Conservation (phyloP, 1,284 basidiomycete species). For the Gomphus bonarii region DNA sequence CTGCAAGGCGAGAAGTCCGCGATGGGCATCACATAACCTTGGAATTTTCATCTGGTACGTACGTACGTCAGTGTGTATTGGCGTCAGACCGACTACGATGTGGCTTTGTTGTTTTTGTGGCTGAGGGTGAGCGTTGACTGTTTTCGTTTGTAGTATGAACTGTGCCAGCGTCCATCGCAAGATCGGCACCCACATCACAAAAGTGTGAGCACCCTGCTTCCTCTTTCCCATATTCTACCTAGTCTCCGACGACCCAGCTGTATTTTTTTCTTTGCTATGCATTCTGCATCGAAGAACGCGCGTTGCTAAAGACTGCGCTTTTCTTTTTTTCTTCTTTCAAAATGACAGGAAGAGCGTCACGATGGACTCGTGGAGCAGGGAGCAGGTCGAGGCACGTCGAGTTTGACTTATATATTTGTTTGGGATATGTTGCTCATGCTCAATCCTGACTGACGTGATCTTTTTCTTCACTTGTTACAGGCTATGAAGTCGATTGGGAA, state of each 20-base stretch:
- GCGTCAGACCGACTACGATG: not conserved
- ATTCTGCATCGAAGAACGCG: too few species aligned
- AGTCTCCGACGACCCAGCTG: too few species aligned
- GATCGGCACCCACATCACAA: slow-evolving; percentile 77
- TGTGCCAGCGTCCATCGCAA: slow-evolving; percentile 85
- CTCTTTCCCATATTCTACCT: not conserved
- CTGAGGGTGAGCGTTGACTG: too few species aligned
- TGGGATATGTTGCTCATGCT: slow-evolving; percentile 9
- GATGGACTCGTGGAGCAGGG: slow-evolving; percentile 76
- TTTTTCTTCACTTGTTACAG: slow-evolving; percentile 26
- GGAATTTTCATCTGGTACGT: slow-evolving; percentile 73
- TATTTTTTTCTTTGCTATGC: too few species aligned
- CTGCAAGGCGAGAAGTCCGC: slow-evolving; percentile 62
- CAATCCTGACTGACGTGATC: too few species aligned
- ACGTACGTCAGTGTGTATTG: too few species aligned
- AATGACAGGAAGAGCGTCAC: slow-evolving; percentile 81
- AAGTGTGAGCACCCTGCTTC: slow-evolving; percentile 62
- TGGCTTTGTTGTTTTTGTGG: not conserved
- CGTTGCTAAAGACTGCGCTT: too few species aligned
- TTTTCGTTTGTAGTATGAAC: slow-evolving; percentile 47
- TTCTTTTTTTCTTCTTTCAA: too few species aligned
- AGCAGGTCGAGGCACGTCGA: slow-evolving; percentile 66
- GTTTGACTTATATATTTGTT: too few species aligned
- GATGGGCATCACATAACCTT: slow-evolving; percentile 77
- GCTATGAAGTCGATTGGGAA: slow-evolving; percentile 72